Evolutionary conservation across 352 stramenopile genomes (phyloP).

Genomic region (Poterioochromonas sp.): DNA sequence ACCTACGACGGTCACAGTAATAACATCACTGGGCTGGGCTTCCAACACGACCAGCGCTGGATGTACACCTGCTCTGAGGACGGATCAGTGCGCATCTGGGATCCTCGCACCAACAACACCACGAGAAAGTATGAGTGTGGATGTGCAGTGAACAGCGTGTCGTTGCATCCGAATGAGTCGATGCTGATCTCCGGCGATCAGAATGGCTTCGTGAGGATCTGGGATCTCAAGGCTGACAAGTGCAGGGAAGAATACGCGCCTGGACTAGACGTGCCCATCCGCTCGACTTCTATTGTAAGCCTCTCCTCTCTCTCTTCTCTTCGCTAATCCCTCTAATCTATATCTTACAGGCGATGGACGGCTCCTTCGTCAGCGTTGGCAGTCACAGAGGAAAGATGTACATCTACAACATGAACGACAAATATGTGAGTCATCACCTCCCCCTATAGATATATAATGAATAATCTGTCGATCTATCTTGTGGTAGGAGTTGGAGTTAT

Average conservation of each 20-base stretch:
- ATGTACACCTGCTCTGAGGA: slow-evolving; percentile 95
- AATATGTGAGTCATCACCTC: slow-evolving; percentile 11
- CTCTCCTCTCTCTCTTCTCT: not conserved
- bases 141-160: slow-evolving; percentile 76
- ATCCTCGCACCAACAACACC: slow-evolving; percentile 61
- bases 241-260: slow-evolving; percentile 22
- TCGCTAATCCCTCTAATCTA: not conserved
- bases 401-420: slow-evolving; percentile 31
- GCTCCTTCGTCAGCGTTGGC: slow-evolving; percentile 35
- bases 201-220: slow-evolving; percentile 58
- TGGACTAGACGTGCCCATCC: slow-evolving; percentile 12
- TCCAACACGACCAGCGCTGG: slow-evolving; percentile 91
- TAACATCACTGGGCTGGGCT: slow-evolving; percentile 93
- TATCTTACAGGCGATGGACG: slow-evolving; percentile 38
- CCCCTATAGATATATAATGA: slow-evolving; percentile 23
- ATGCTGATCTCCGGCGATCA: slow-evolving; percentile 68
- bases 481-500: not conserved
- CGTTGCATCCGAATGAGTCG: slow-evolving; percentile 84
- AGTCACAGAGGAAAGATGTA: slow-evolving; percentile 25
- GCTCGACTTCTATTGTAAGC: slow-evolving; percentile 33
- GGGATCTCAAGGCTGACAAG: slow-evolving; percentile 37
- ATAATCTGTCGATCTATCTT: slow-evolving; percentile 36
- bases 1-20: slow-evolving; percentile 88
- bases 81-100: slow-evolving; percentile 82
- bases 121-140: slow-evolving; percentile 53